Percentiles rank a stretch among this genome's conserved stretches.
phyloP scores from a whole-genome alignment of 169 alveolate species.

The Plasmodium falciparum region DNA sequence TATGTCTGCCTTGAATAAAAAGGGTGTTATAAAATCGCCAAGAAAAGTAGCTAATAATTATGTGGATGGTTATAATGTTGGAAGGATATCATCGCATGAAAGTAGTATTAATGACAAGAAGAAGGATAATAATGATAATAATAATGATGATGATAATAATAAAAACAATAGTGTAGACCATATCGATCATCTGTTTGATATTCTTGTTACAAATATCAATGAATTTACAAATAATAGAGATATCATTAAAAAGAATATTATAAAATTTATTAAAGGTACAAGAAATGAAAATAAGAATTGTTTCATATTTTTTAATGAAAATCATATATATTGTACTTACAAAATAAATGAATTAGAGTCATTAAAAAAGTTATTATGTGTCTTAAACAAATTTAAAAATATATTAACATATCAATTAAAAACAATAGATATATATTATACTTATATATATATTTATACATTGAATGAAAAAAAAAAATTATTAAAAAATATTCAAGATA shows the following conservation, averaged over 20 bases:
- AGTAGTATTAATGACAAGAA: background rate
- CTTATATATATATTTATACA: constrained; percentile 53
- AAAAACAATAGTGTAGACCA: background rate
- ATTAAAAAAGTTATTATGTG: constrained; percentile 12
- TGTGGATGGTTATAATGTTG: too few species aligned
- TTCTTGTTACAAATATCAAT: background rate
- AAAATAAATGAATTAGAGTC: constrained; percentile 51
- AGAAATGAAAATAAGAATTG: constrained; percentile 60
- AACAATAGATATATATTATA: constrained; percentile 62
- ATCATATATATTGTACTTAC: constrained; percentile 56
- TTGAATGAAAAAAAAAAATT: constrained; percentile 41
- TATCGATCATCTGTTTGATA: background rate
- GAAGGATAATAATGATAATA: background rate
- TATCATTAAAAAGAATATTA: constrained; percentile 14
- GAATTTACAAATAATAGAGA: background rate
- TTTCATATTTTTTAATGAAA: constrained; percentile 40
- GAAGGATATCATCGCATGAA: background rate
- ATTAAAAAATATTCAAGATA: constrained; percentile 41
- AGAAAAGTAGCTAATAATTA: background rate
- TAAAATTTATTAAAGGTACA: constrained; percentile 25
- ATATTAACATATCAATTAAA: constrained; percentile 33
- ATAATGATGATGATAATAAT: background rate
- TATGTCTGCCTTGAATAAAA: background rate
- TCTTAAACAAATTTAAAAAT: constrained; percentile 13
- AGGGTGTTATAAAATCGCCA: background rate